Conservation (phyloP, 108 stramenopile genomes). For the Cyclotella cryptica region DNA sequence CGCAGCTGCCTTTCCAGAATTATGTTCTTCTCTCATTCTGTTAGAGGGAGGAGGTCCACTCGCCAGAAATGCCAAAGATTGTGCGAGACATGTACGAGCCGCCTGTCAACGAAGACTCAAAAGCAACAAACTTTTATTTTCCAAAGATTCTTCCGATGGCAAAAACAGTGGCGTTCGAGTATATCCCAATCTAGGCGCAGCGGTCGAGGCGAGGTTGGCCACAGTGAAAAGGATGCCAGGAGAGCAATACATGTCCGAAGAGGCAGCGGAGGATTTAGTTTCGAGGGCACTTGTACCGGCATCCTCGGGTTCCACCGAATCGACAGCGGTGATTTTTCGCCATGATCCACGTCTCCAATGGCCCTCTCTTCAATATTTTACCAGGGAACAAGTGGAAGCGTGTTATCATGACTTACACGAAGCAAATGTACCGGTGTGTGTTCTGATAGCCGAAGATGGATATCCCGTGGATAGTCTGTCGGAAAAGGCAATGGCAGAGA, state of each 20-base stretch:
- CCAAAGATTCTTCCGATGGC: conserved; percentile 1
- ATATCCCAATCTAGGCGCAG: conserved; percentile 51
- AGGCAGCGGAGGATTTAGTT: conserved; percentile 74
- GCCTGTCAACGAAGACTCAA: conserved; percentile 41
- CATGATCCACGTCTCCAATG: conserved; percentile 84
- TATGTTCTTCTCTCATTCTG: conserved; percentile 59
- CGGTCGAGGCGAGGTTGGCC: conserved; percentile 59
- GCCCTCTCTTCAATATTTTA: conserved; percentile 75
- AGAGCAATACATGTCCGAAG: conserved; percentile 73
- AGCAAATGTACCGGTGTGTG: conserved; percentile 46
- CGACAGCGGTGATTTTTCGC: conserved; percentile 60
- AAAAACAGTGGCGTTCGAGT: not conserved
- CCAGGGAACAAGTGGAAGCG: conserved; percentile 70
- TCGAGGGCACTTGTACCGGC: conserved; percentile 54
- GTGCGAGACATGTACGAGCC: conserved; percentile 56
- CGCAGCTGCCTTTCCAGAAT: conserved; percentile 72
- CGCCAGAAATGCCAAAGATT: conserved; percentile 51
- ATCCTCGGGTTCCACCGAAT: not conserved
- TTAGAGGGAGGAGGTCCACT: conserved; percentile 76
- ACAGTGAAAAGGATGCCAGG: conserved; percentile 78
- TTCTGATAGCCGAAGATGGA: conserved; percentile 77
- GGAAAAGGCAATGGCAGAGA: conserved; percentile 32
- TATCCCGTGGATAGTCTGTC: conserved; percentile 61
- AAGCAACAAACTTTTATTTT: conserved; percentile 51
- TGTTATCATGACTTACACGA: conserved; percentile 59